A percentile compares a stretch with the other conserved stretches of the same genome.
Evolutionary conservation across 768 basidiomycete species (phyloP).

Genomic region (Ephemerocybe angulata): DNA sequence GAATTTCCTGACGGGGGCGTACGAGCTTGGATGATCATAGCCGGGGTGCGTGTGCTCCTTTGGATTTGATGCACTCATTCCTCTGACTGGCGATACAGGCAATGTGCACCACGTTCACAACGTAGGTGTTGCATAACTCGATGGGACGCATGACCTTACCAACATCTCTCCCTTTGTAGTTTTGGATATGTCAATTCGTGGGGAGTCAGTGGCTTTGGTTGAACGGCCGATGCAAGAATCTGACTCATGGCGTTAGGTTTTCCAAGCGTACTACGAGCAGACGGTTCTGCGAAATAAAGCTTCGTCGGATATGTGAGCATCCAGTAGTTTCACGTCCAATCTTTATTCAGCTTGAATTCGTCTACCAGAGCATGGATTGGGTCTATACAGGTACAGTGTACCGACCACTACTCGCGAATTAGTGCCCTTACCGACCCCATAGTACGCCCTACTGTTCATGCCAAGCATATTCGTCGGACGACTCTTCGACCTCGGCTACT

Average conservation of each 20-base stretch:
- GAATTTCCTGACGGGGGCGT: conserved; percentile 44
- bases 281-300: conserved; percentile 43
- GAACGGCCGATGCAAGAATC: background rate
- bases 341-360: background rate
- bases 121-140: conserved; percentile 28
- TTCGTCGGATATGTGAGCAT: conserved; percentile 60
- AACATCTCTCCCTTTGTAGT: conserved; percentile 23
- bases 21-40: conserved; percentile 42
- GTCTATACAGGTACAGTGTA: conserved; percentile 53
- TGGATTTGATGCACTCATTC: no score
- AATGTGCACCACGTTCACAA: conserved; percentile 45
- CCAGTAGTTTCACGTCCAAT: background rate
- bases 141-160: background rate
- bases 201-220: conserved; percentile 50
- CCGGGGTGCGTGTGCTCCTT: conserved; percentile 36
- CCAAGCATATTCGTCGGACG: conserved; percentile 63
- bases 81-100: conserved; percentile 24
- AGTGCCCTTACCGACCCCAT: background rate
- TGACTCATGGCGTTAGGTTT: conserved; percentile 41
- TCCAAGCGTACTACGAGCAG: conserved; percentile 68
- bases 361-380: conserved; percentile 71
- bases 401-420: background rate
- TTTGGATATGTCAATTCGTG: conserved; percentile 74
- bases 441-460: conserved; percentile 63
- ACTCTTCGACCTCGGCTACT: conserved; percentile 71